These are phyloP conservation scores for Tagetes erecta DNA, from an alignment of 129 eudicot species.

Conservation along the genomic window DNA sequence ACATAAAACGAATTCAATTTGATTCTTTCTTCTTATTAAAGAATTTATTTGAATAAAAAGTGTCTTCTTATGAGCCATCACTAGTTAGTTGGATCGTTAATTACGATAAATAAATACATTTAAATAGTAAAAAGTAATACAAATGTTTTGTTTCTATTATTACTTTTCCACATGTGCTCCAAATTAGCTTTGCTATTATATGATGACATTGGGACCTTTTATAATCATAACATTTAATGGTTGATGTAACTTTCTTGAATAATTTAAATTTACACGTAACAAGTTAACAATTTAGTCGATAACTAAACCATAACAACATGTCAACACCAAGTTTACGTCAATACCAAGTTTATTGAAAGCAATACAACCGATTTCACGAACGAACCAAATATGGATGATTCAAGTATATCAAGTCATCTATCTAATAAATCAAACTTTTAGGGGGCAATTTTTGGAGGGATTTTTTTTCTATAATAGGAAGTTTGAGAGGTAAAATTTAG, in stretches of 20 bases:
- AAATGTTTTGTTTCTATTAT: not conserved
- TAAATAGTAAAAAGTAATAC: not conserved
- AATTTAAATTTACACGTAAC: not conserved
- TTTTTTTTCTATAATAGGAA: no score
- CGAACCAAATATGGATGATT: no score
- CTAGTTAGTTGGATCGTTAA: not conserved
- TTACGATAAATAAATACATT: not conserved
- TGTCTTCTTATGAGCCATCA: not conserved
- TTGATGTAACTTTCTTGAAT: not conserved
- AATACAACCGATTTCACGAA: no score
- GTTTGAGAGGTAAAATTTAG: no score
- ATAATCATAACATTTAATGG: not conserved
- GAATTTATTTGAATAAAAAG: not conserved
- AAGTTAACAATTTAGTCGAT: not conserved
- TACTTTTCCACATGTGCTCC: not conserved
- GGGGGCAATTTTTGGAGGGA: no score
- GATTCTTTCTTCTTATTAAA: not conserved
- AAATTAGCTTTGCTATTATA: constrained; percentile 1
- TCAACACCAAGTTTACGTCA: no score
- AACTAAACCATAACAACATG: no score
- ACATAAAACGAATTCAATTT: not conserved
- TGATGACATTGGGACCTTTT: not conserved
- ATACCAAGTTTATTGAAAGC: no score
- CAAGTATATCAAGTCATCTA: no score
- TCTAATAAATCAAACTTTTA: no score